Percentiles rank a stretch among this genome's conserved stretches.
Conservation (phyloP, 106 monocot species). For the Dioscorea zingiberensis region DNA sequence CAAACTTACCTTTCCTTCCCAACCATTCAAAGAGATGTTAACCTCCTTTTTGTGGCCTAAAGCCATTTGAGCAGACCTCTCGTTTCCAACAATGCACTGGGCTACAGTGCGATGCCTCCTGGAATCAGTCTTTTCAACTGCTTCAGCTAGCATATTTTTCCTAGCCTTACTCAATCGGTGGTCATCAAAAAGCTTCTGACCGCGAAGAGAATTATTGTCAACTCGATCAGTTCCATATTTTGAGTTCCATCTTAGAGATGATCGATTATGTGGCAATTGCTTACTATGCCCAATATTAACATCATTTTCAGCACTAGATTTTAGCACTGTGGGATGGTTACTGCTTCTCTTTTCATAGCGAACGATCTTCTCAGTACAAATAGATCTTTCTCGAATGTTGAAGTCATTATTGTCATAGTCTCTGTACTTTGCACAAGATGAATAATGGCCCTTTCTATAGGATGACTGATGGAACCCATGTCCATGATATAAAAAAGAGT, state of each 20-base stretch:
- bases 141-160: conserved; percentile 12
- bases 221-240: conserved; percentile 12
- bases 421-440: neutral
- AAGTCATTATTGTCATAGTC: conserved; percentile 5
- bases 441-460: conserved; percentile 3
- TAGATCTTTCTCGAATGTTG: conserved; percentile 9
- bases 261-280: neutral
- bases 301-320: too few species aligned
- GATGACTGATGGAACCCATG: neutral
- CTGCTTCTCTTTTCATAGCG: conserved; percentile 11
- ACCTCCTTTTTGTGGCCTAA: conserved; percentile 17
- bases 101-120: conserved; percentile 10
- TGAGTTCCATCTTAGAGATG: neutral
- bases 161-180: conserved; percentile 4
- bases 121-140: conserved; percentile 4
- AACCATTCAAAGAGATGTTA: conserved; percentile 30
- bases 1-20: conserved; percentile 52
- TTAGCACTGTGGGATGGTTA: neutral
- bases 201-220: neutral
- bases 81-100: conserved; percentile 16
- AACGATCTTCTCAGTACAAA: neutral
- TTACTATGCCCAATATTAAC: too few species aligned
- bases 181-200: conserved; percentile 5
- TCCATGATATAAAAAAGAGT: neutral
- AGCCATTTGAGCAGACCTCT: conserved; percentile 14